Conservation (phyloP, 2,329 filamentous ascomycete genomes). For the Ambrosiella beaveri region DNA sequence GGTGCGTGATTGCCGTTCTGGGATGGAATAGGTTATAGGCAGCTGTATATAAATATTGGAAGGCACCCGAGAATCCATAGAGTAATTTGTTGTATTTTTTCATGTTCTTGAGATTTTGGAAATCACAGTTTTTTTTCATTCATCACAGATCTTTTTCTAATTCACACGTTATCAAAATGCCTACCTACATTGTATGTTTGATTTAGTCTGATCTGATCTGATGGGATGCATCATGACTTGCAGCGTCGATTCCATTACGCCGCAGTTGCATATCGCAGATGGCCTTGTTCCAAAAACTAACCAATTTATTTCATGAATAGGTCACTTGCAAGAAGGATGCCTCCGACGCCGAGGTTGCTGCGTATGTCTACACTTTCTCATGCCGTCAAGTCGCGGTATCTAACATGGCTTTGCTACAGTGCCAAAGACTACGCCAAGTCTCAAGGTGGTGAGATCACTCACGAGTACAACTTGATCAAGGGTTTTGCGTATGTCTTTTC, state of each 20-base stretch:
- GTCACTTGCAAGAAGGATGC: conserved; percentile 63
- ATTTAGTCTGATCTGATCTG: neutral
- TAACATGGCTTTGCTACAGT: conserved; percentile 23
- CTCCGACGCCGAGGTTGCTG: conserved; percentile 46
- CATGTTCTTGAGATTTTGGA: too few species aligned
- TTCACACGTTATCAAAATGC: conserved; percentile 25
- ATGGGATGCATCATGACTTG: neutral
- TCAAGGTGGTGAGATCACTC: conserved; percentile 67
- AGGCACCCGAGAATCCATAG: neutral
- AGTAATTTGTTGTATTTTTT: conserved; percentile 8
- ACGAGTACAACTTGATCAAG: conserved; percentile 78
- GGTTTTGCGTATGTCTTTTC: conserved; percentile 62
- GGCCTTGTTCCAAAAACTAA: neutral
- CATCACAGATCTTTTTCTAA: neutral
- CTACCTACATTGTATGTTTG: conserved; percentile 35
- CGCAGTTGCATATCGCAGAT: neutral
- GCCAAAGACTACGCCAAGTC: conserved; percentile 59
- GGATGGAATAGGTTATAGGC: neutral
- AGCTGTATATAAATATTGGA: conserved; percentile 8
- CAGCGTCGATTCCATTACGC: neutral
- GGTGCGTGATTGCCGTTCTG: conserved; percentile 5
- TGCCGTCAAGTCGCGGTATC: conserved; percentile 1
- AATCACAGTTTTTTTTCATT: neutral
- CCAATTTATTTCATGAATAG: conserved; percentile 29
- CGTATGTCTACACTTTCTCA: conserved; percentile 28